Evolutionary conservation across 2,329 filamentous ascomycete genomes (phyloP), one percentile per base, ranked within the genome.

Genomic region (Aaosphaeria pasadenensis): DNA sequence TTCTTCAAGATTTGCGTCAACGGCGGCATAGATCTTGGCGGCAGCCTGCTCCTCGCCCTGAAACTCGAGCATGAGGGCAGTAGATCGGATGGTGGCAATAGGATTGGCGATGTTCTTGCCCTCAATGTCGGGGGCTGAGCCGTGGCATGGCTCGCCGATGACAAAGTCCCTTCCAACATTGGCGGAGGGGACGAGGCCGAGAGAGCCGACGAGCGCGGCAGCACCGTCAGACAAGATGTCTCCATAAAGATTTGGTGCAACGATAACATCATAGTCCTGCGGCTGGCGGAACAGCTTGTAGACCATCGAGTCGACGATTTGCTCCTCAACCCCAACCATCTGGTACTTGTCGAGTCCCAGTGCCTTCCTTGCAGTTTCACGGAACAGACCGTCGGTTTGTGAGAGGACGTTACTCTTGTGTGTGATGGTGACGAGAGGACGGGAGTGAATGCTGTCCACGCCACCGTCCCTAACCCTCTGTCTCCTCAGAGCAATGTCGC

Each of bases 211-310:
- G 30, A 97, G 84, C 2, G 94, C 94, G 29, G 94, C 94, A 44
- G 94, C 92, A 57, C 91, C 92, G 71, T 99, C 94, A 2, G 91
- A 96, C 36, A 99, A 80, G 59, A 99, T 94, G 73, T 99, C 94
- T 58, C 94, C 94, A 75, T 99, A 97, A 52, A 99, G 82, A 76
- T 97, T 97, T 45, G 92, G 94, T 6, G 92, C 94, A 42, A 99
- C 94, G 60, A 99, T 95, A 58, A 97, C 92, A 71, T 99, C 94
- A 83, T 97, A 99, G 66, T 87, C 87, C 65, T 87, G 82, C 39
- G 94, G 94, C 74, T 97, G 90, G 53, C 92, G 89, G 85, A 97
- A 97, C 48, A 99, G 87, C 80, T 97, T 97, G 84, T 97, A 97
- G 49, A 97, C 91, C 94, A 99, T 99, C 53, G 87, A 92, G 75